Conservation (phyloP, 1,139 yeast species). For the Scheffersomyces segobiensis region DNA sequence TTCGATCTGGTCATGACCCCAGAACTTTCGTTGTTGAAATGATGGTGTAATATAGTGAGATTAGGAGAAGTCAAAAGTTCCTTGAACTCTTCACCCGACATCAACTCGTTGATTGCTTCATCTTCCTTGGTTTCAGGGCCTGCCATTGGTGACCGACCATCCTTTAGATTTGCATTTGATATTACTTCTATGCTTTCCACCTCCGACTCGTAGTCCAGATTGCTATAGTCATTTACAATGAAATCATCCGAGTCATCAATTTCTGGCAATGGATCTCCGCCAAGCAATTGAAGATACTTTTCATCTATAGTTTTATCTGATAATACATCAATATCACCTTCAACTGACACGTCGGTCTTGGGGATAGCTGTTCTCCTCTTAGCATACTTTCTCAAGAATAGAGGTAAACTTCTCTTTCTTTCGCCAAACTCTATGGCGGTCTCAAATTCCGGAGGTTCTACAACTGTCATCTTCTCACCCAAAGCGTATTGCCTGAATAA, state of each 20-base stretch:
- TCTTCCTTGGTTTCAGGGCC: background rate
- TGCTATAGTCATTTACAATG: constrained; percentile 19
- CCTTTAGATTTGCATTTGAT: background rate
- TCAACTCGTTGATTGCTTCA: constrained; percentile 25
- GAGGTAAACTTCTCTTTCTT: constrained; percentile 23
- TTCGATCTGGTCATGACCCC: constrained; percentile 45
- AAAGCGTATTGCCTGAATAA: constrained; percentile 3
- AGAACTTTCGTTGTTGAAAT: constrained; percentile 23
- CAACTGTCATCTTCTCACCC: constrained; percentile 1
- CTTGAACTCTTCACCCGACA: constrained; percentile 30
- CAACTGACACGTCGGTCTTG: constrained; percentile 2
- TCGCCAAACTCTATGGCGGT: constrained; percentile 21
- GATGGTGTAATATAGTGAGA: constrained; percentile 34
- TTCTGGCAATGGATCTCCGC: constrained; percentile 39
- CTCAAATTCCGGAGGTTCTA: constrained; percentile 11
- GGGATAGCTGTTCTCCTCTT: constrained; percentile 9
- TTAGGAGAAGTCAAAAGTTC: constrained; percentile 28
- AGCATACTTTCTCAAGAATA: constrained; percentile 22
- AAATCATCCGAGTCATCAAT: constrained; percentile 51
- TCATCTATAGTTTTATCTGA: constrained; percentile 23
- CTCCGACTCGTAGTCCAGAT: constrained; percentile 23
- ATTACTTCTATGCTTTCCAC: constrained; percentile 9
- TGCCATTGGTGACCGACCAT: background rate
- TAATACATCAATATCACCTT: constrained; percentile 21
- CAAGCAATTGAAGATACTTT: constrained; percentile 25